These are phyloP conservation scores for Termitomyces sp. DNA, from an alignment of 768 basidiomycete species.

Conservation along the genomic window DNA sequence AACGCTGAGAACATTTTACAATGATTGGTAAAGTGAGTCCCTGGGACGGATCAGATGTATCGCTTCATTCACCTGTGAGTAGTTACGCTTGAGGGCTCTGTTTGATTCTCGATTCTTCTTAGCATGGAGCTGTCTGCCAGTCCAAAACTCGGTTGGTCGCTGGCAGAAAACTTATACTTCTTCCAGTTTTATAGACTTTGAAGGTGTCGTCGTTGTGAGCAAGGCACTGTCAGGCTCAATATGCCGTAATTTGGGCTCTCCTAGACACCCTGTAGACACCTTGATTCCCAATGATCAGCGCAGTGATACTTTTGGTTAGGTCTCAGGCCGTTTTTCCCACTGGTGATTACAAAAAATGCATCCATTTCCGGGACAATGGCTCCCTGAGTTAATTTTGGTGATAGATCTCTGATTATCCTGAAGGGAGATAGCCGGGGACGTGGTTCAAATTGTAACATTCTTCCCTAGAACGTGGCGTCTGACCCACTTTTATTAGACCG, in stretches of 20 bases:
- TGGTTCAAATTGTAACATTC: conserved; percentile 14
- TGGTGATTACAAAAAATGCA: conserved; percentile 1
- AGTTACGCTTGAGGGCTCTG: neutral
- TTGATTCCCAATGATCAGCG: neutral
- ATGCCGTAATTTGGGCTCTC: neutral
- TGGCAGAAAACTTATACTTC: neutral
- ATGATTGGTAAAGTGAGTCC: neutral
- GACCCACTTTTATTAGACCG: neutral
- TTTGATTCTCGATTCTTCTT: neutral
- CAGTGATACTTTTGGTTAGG: neutral
- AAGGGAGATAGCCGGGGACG: conserved; percentile 19
- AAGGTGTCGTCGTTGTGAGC: neutral
- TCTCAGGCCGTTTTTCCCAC: neutral
- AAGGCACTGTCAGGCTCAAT: neutral
- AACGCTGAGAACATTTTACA: neutral
- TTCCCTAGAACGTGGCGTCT: conserved; percentile 17
- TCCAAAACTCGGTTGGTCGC: neutral
- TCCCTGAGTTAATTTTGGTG: conserved; percentile 8
- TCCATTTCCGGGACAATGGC: conserved; percentile 19
- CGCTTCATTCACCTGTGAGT: neutral
- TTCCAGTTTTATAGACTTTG: neutral
- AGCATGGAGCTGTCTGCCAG: neutral
- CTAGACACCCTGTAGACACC: neutral
- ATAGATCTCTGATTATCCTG: conserved; percentile 18
- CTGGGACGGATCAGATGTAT: neutral